Percentiles rank a stretch among this genome's conserved stretches.
These are phyloP conservation scores for Agaricus blazei DNA, from an alignment of 768 basidiomycete species.

Conservation along the genomic window DNA sequence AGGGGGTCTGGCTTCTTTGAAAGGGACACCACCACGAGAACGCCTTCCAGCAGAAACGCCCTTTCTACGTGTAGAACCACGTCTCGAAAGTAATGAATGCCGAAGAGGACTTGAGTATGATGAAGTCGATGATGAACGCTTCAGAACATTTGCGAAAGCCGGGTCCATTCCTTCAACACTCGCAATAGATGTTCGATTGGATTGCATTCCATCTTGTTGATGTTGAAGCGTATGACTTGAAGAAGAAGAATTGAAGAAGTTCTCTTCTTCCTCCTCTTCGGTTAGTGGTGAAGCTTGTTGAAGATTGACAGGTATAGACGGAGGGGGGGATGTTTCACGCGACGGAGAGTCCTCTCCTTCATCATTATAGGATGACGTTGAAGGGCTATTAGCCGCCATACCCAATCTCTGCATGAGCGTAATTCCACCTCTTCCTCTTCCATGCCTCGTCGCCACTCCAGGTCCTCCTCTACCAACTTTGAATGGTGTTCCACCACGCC, in stretches of 20 bases:
- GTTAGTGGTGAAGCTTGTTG: slow-evolving; percentile 23
- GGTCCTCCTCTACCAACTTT: slow-evolving; percentile 38
- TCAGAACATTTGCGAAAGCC: slow-evolving; percentile 72
- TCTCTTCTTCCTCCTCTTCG: slow-evolving; percentile 34
- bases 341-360: slow-evolving; percentile 21
- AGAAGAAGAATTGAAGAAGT: slow-evolving; percentile 18
- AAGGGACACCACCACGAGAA: slow-evolving; percentile 60
- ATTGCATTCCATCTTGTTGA: slow-evolving; percentile 20
- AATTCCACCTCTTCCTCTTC: slow-evolving; percentile 45
- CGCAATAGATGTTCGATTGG: slow-evolving; percentile 65
- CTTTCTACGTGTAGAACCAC: slow-evolving; percentile 30
- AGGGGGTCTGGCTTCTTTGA: slow-evolving; percentile 63
- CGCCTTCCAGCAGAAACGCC: slow-evolving; percentile 36
- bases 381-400: slow-evolving; percentile 48
- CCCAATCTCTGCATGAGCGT: slow-evolving; percentile 60
- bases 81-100: slow-evolving; percentile 42
- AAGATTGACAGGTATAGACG: slow-evolving; percentile 38
- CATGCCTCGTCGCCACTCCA: slow-evolving; percentile 28
- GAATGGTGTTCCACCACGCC: slow-evolving; percentile 47
- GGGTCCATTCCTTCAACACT: slow-evolving; percentile 89
- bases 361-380: slow-evolving; percentile 41
- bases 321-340: slow-evolving; percentile 27
- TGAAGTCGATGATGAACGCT: slow-evolving; percentile 47
- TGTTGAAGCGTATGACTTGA: no score
- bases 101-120: slow-evolving; percentile 56